These are phyloP conservation scores for Sophora flavescens DNA, from an alignment of 306 rosid species.

Conservation along the genomic window DNA sequence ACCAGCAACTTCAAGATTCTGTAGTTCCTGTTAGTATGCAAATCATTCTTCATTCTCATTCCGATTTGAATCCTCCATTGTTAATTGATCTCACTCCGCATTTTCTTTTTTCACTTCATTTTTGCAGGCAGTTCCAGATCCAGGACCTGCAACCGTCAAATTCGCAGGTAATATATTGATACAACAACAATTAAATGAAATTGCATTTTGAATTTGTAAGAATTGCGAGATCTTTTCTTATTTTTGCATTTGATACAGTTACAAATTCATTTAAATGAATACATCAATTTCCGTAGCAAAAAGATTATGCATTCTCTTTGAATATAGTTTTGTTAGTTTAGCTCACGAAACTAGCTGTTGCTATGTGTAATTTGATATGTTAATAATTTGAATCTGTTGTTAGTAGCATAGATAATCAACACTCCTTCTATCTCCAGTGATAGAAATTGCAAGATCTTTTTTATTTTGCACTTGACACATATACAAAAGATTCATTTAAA, in stretches of 20 bases:
- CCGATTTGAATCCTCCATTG: not conserved
- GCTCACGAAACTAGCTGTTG: not conserved
- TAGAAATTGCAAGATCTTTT: not conserved
- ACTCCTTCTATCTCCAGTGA: slow-evolving; percentile 4
- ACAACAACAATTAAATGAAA: not conserved
- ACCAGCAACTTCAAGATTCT: slow-evolving; percentile 81
- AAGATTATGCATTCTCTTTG: not conserved
- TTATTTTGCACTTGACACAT: not conserved
- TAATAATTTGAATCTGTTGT: slow-evolving; percentile 4
- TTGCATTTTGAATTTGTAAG: slow-evolving; percentile 3
- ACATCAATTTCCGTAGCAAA: slow-evolving; percentile 1
- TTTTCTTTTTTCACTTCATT: slow-evolving; percentile 24
- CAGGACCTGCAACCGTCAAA: slow-evolving; percentile 69
- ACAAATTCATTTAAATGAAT: not conserved
- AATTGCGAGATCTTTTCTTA: not conserved
- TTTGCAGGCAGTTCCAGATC: slow-evolving; percentile 87
- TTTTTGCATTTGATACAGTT: not conserved
- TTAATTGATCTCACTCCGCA: slow-evolving; percentile 9
- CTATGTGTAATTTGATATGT: slow-evolving; percentile 28
- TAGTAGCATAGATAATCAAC: not conserved
- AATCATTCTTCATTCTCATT: not conserved
- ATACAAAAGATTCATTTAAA: not conserved
- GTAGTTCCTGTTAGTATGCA: slow-evolving; percentile 66
- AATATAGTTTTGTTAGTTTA: not conserved
- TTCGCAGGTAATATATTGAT: slow-evolving; percentile 62